Conservation (phyloP, 805 yeast species). For the Hanseniaspora hatyaiensis region DNA sequence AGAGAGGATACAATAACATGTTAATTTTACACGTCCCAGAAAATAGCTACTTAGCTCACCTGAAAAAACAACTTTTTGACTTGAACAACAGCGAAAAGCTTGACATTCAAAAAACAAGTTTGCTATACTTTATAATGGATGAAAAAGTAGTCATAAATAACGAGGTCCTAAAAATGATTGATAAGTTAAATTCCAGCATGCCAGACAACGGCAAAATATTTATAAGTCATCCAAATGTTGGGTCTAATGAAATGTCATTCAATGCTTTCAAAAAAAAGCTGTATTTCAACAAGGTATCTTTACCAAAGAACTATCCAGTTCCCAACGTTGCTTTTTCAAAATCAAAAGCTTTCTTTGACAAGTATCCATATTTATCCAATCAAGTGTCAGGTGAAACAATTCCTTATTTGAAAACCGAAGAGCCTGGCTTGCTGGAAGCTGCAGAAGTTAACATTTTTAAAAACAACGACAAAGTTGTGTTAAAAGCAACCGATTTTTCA, state of each 20-base stretch:
- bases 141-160: constrained; percentile 38
- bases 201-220: constrained; percentile 7
- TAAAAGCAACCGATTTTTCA: not conserved
- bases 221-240: constrained; percentile 58
- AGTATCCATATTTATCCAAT: constrained; percentile 20
- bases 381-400: not conserved
- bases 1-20: constrained; percentile 46
- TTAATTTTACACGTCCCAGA: constrained; percentile 67
- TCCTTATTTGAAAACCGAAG: not conserved
- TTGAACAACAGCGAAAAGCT: constrained; percentile 13
- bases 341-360: constrained; percentile 27
- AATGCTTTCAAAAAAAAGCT: constrained; percentile 42
- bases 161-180: constrained; percentile 40
- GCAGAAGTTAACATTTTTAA: not conserved
- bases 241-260: constrained; percentile 51
- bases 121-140: constrained; percentile 72
- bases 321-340: constrained; percentile 28
- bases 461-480: not conserved
- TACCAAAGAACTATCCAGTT: constrained; percentile 33
- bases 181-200: constrained; percentile 40
- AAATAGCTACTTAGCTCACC: constrained; percentile 33
- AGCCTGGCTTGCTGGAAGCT: not conserved
- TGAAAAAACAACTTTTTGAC: constrained; percentile 25
- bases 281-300: constrained; percentile 47
- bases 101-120: constrained; percentile 29